These are phyloP conservation scores for Hypoxylon sp. DNA, from an alignment of 2,329 filamentous ascomycete species.

Conservation along the genomic window DNA sequence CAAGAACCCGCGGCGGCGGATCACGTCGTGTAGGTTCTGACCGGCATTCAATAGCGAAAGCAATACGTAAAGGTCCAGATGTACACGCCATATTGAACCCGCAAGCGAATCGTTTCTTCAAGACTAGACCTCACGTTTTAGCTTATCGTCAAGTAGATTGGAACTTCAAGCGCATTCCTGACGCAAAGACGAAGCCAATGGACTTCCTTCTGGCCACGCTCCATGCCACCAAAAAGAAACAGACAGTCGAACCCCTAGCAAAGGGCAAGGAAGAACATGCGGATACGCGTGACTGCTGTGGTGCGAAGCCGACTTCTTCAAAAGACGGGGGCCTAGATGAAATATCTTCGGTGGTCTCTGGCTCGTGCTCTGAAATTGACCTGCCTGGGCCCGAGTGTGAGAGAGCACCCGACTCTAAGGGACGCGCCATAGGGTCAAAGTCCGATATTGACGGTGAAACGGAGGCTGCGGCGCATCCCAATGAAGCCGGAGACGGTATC, in stretches of 20 bases:
- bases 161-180: constrained; percentile 55
- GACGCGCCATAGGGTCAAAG: background rate
- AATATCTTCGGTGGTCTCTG: background rate
- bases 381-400: background rate
- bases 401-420: background rate
- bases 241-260: background rate
- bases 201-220: constrained; percentile 47
- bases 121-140: constrained; percentile 52
- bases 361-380: background rate
- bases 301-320: background rate
- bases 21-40: background rate
- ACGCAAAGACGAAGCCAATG: constrained; percentile 47
- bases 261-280: background rate
- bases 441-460: background rate
- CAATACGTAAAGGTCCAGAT: background rate
- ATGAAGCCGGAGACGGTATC: constrained; percentile 4
- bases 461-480: background rate
- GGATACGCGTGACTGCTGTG: background rate
- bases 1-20: background rate
- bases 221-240: constrained; percentile 49
- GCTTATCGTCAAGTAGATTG: constrained; percentile 53
- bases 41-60: background rate
- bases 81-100: background rate
- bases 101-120: constrained; percentile 52
- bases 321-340: background rate